phyloP scores from a whole-genome alignment of 2,329 filamentous ascomycete genomes.

The Plectosphaerella sp. region DNA sequence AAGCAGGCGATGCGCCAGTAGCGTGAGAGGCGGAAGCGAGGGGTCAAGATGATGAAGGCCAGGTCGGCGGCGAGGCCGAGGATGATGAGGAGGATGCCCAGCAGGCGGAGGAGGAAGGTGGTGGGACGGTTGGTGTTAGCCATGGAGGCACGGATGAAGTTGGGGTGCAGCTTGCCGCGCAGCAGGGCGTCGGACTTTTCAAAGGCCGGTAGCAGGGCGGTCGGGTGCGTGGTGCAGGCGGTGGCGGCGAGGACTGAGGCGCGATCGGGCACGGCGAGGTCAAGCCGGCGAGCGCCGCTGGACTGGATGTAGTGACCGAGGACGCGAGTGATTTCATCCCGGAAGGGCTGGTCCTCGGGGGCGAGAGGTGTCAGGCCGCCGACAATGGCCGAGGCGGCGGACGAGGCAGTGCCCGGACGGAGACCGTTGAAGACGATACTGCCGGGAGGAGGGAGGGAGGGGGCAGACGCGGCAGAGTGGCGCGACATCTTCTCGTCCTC shows the following conservation, averaged over 20 bases:
- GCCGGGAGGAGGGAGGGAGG: not conserved
- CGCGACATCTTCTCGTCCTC: constrained; percentile 3
- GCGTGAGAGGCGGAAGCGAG: constrained; percentile 8
- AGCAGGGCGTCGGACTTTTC: constrained; percentile 30
- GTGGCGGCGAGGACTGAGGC: constrained; percentile 31
- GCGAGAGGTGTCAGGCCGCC: not conserved
- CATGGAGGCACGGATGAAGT: constrained; percentile 31
- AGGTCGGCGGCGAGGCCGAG: constrained; percentile 23
- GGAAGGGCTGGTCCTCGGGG: constrained; percentile 28
- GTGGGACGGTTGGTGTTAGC: constrained; percentile 31
- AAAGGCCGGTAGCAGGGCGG: constrained; percentile 33
- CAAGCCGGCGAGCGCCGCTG: constrained; percentile 27
- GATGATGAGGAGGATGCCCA: constrained; percentile 16
- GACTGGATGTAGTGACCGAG: constrained; percentile 32
- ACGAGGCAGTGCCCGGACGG: not conserved
- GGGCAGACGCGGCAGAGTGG: not conserved
- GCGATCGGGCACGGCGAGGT: constrained; percentile 31
- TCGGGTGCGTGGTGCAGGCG: constrained; percentile 38
- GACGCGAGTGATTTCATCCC: constrained; percentile 30
- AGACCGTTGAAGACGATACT: not conserved
- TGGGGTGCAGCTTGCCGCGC: constrained; percentile 30
- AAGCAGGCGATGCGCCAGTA: constrained; percentile 22
- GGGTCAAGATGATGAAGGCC: constrained; percentile 24
- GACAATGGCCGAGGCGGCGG: not conserved
- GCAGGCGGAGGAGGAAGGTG: constrained; percentile 20